Evolutionary conservation across 1,284 basidiomycete species (phyloP).

Genomic region (Anthracocystis walkeri): DNA sequence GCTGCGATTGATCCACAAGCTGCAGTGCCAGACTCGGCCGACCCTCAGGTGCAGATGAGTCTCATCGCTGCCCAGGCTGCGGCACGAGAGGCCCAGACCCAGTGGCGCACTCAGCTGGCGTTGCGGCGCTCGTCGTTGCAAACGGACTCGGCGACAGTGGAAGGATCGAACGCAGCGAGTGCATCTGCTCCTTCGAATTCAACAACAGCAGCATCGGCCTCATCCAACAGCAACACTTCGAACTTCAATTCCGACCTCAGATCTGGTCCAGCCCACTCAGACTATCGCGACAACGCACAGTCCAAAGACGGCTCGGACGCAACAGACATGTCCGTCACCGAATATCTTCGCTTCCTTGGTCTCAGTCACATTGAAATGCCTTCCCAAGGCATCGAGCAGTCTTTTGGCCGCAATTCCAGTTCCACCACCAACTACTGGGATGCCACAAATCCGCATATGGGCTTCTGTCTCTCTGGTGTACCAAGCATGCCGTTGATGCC

Average conservation of each 20-base stretch:
- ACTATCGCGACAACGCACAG: background rate
- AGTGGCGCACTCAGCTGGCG: slow-evolving; percentile 52
- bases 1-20: slow-evolving; percentile 24
- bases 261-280: too few relatives aligned
- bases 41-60: slow-evolving; percentile 44
- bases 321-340: slow-evolving; percentile 29
- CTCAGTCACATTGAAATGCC: slow-evolving; percentile 55
- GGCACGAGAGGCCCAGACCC: slow-evolving; percentile 51
- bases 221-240: background rate
- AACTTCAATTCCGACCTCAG: background rate
- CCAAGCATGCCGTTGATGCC: slow-evolving; percentile 64
- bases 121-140: slow-evolving; percentile 27
- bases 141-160: slow-evolving; percentile 5
- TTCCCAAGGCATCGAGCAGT: slow-evolving; percentile 44
- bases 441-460: slow-evolving; percentile 41
- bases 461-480: slow-evolving; percentile 56
- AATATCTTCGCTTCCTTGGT: slow-evolving; percentile 50
- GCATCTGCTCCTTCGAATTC: slow-evolving; percentile 3
- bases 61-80: slow-evolving; percentile 55
- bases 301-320: slow-evolving; percentile 1
- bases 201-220: background rate
- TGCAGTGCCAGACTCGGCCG: slow-evolving; percentile 8
- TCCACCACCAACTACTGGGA: slow-evolving; percentile 35
- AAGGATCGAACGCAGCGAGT: background rate
- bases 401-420: slow-evolving; percentile 33